These are phyloP conservation scores for Naganishia vishniacii DNA, from an alignment of 768 basidiomycete species.

Conservation along the genomic window DNA sequence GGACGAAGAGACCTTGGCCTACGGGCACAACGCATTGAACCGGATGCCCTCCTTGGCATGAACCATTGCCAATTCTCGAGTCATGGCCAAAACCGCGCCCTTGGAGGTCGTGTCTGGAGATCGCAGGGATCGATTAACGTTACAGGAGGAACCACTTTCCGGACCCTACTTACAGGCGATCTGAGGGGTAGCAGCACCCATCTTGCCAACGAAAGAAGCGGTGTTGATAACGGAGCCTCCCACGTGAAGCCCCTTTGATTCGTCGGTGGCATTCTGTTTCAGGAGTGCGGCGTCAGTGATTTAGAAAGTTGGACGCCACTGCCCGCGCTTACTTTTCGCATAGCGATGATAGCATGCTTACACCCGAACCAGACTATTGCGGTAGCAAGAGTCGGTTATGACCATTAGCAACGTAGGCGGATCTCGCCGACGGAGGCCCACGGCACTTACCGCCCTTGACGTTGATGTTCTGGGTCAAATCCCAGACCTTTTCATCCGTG, in stretches of 20 bases:
- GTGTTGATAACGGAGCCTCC: conserved; percentile 88
- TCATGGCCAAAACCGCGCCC: conserved; percentile 98
- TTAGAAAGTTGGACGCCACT: not conserved
- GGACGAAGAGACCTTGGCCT: too few species aligned
- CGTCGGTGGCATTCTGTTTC: conserved; percentile 67
- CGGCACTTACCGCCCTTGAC: conserved; percentile 64
- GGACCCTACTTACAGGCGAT: conserved; percentile 92
- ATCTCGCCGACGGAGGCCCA: too few species aligned
- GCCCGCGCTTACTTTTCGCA: conserved; percentile 59
- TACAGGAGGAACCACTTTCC: too few species aligned
- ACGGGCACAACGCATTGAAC: conserved; percentile 94
- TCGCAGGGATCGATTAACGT: too few species aligned
- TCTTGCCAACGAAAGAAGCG: conserved; percentile 88
- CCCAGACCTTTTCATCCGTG: conserved; percentile 94
- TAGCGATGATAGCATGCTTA: conserved; percentile 94
- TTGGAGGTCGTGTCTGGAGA: conserved; percentile 84
- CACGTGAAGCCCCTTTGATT: conserved; percentile 66
- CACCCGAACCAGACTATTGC: conserved; percentile 93
- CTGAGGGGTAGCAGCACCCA: conserved; percentile 97
- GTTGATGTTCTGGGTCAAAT: conserved; percentile 67
- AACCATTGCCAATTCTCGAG: conserved; percentile 92
- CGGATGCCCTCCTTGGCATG: conserved; percentile 97
- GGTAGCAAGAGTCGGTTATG: too few species aligned
- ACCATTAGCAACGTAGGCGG: too few species aligned
- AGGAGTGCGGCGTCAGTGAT: not conserved